Evolutionary conservation across 2,329 filamentous ascomycete species (phyloP).

Genomic region (Exophiala sideris): DNA sequence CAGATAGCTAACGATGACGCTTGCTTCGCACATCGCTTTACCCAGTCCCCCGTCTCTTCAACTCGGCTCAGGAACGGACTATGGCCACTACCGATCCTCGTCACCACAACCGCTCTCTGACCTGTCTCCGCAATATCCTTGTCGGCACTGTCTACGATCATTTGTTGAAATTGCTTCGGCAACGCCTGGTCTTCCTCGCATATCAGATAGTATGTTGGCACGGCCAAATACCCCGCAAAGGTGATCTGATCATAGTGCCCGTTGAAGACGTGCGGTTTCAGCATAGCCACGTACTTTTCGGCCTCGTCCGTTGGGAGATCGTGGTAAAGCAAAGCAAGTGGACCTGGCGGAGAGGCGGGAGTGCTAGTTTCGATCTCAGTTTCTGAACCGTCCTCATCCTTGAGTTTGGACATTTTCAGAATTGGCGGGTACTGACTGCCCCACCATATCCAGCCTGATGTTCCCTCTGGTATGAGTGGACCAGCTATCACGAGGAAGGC

Average conservation of each 20-base stretch:
- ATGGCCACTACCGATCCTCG: neutral
- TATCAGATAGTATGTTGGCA: conserved; percentile 14
- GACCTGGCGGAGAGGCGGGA: neutral
- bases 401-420: neutral
- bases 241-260: neutral
- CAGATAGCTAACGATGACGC: neutral
- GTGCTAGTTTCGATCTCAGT: neutral
- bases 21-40: conserved; percentile 5
- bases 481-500: conserved; percentile 9
- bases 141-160: conserved; percentile 7
- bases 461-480: conserved; percentile 7
- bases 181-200: conserved; percentile 12
- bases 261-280: conserved; percentile 7
- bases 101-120: neutral
- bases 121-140: conserved; percentile 2
- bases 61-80: conserved; percentile 9
- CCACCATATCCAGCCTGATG: neutral
- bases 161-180: conserved; percentile 3
- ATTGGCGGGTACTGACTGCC: neutral
- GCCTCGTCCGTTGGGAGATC: conserved; percentile 6
- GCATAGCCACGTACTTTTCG: neutral
- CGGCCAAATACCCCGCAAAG: conserved; percentile 2
- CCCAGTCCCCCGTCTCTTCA: conserved; percentile 7
- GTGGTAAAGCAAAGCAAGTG: conserved; percentile 8
- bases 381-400: neutral